These are phyloP conservation scores for Penicillium pancosmium DNA, from an alignment of 495 filamentous ascomycete species.

Conservation along the genomic window DNA sequence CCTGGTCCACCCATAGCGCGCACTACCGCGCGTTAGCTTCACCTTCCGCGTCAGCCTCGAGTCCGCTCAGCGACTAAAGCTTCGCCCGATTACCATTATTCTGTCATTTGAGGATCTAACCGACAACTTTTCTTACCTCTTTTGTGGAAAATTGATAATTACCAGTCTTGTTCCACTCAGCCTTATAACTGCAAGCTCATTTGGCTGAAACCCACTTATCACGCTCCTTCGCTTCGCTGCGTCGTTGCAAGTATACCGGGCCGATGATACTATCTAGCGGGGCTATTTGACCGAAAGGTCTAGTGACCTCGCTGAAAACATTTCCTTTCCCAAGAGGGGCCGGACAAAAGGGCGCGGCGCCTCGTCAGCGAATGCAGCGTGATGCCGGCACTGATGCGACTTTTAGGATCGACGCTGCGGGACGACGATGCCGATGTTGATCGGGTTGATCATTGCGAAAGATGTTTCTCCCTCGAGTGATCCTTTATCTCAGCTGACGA, in stretches of 20 bases:
- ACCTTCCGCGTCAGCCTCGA: constrained; percentile 21
- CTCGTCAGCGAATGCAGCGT: constrained; percentile 1
- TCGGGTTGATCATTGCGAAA: constrained; percentile 3
- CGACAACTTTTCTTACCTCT: background rate
- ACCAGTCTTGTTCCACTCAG: background rate
- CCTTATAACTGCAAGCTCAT: background rate
- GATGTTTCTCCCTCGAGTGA: background rate
- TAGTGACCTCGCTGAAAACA: background rate
- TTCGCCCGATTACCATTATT: background rate
- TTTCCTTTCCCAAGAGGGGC: background rate
- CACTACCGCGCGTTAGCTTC: constrained; percentile 22
- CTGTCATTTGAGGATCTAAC: constrained; percentile 4
- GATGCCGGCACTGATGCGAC: background rate
- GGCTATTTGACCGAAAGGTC: background rate
- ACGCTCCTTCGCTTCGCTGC: background rate
- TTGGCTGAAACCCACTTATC: background rate
- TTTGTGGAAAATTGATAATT: no score
- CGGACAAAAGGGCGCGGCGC: background rate
- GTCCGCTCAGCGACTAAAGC: constrained; percentile 15
- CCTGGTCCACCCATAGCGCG: constrained; percentile 14
- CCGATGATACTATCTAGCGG: background rate
- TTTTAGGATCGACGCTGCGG: background rate
- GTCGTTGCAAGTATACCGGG: background rate
- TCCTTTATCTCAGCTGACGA: background rate
- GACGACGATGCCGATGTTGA: constrained; percentile 3